Evolutionary conservation across 768 basidiomycete species (phyloP), one percentile per base, ranked within the genome.

Genomic region (Neoboletus magnificus): DNA sequence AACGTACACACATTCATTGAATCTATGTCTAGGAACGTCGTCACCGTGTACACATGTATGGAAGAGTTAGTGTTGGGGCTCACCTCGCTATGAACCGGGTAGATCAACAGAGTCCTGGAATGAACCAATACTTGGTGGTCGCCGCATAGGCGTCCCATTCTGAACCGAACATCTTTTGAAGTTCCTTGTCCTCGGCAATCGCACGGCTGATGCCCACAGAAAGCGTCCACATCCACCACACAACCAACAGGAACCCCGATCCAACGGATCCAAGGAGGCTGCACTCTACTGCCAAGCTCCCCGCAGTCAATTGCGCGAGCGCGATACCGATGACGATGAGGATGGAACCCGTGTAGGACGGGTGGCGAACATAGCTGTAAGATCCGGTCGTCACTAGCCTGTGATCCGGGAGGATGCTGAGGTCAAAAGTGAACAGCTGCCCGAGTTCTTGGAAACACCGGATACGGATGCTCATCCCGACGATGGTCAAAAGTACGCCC

Each of bases 401-500:
- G 68, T 84, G 83, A 32, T 71, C 66, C 2, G 81, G 80, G 52
- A 78, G 79, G 40, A 84, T 66, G 44, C 81, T 81, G 46, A 84
- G 74, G 61, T 83, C 82, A 64, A 83, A 84, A 0, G 82, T 83
- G 71, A 84, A 84, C 52, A 82, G 68, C 2, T 73, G 64, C 2
- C 82, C 82, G 22, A 84, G 79, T 23, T 78, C 74, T 52, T 67
- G 71, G 76, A 81, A 84, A 61, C 82, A 83, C 58, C 74, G 77
- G 18, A 82, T 64, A 37, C 82, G 80, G 58, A 82, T 75, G 65
- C 76, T 72, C 55, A 76, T 69, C 2, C 81, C 82, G 1, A 76
- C 60, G 4, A 75, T 59, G 53, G 77, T 75, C 23, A 76, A 69
- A 40, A 78, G 46, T 41, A 79, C 73, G 4, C 82, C 82, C 11